A percentile compares a stretch with the other conserved stretches of the same genome.
These are phyloP conservation scores for Cupressus sempervirens DNA, from an alignment of 75 land plant genomes.

Conservation along the genomic window DNA sequence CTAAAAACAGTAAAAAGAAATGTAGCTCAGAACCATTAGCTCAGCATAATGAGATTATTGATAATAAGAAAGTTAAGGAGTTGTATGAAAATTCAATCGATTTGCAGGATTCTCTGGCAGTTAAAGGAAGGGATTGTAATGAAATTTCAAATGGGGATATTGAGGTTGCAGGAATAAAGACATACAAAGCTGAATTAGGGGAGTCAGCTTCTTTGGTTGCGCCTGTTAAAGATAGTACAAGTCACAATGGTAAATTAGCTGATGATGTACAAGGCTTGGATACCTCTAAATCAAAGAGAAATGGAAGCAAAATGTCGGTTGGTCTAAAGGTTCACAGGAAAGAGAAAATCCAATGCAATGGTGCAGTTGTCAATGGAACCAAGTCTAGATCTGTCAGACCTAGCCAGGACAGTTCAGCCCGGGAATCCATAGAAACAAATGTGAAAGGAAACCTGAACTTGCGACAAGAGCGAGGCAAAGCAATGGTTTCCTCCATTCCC, in stretches of 20 bases:
- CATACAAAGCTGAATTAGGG: neutral
- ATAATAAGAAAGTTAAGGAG: neutral
- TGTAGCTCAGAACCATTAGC: neutral
- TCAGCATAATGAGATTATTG: neutral
- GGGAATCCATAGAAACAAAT: neutral
- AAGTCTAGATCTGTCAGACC: neutral
- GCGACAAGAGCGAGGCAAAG: neutral
- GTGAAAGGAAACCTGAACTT: neutral
- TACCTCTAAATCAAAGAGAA: neutral
- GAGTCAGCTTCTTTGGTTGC: constrained; percentile 1
- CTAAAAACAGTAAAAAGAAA: neutral
- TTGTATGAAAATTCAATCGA: neutral
- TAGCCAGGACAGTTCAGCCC: neutral
- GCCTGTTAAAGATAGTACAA: constrained; percentile 2
- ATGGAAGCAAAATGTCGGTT: constrained; percentile 1
- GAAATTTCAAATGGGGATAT: neutral
- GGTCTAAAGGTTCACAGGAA: constrained; percentile 1
- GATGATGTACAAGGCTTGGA: neutral
- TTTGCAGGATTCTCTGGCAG: neutral
- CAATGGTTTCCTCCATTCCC: neutral
- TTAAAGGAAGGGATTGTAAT: neutral
- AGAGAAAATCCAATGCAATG: constrained; percentile 8
- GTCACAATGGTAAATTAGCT: neutral
- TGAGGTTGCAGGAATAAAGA: constrained; percentile 6
- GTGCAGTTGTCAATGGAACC: constrained; percentile 1